A percentile compares a stretch with the other conserved stretches of the same genome.
These are phyloP conservation scores for Talaromyces sp. DNA, from an alignment of 2,329 filamentous ascomycete species.

Conservation along the genomic window DNA sequence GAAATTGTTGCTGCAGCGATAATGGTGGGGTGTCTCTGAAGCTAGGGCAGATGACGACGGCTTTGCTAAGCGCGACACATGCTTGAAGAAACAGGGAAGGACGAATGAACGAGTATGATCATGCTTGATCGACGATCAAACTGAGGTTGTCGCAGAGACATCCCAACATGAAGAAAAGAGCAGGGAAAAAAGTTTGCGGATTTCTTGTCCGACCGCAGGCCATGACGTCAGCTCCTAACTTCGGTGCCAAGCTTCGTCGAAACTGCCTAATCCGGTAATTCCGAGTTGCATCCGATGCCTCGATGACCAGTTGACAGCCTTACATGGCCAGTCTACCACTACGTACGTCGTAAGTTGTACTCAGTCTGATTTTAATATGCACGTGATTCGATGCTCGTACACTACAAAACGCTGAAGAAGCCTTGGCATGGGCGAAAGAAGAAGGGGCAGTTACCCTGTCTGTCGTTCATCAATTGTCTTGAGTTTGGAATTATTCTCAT, in stretches of 20 bases:
- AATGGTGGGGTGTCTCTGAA: not conserved
- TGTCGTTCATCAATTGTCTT: too few relatives aligned
- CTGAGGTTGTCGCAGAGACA: not conserved
- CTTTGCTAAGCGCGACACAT: not conserved
- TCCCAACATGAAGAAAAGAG: not conserved
- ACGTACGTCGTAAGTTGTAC: too few relatives aligned
- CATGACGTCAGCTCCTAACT: not conserved
- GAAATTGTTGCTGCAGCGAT: not conserved
- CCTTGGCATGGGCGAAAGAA: too few relatives aligned
- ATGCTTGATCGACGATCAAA: not conserved
- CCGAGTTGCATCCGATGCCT: not conserved
- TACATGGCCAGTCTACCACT: too few relatives aligned
- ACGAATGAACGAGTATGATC: not conserved
- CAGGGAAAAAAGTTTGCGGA: not conserved
- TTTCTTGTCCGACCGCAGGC: not conserved
- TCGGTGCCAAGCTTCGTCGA: not conserved
- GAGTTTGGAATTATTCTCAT: too few relatives aligned
- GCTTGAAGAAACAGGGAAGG: not conserved
- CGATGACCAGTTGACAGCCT: not conserved
- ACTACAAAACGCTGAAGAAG: too few relatives aligned
- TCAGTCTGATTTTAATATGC: too few relatives aligned
- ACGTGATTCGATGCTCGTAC: too few relatives aligned
- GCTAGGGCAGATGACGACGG: not conserved
- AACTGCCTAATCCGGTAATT: not conserved
- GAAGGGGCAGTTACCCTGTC: too few relatives aligned